phyloP scores from a whole-genome alignment of 1,284 basidiomycete genomes.

The Cutaneotrichosporon daszewskae region DNA sequence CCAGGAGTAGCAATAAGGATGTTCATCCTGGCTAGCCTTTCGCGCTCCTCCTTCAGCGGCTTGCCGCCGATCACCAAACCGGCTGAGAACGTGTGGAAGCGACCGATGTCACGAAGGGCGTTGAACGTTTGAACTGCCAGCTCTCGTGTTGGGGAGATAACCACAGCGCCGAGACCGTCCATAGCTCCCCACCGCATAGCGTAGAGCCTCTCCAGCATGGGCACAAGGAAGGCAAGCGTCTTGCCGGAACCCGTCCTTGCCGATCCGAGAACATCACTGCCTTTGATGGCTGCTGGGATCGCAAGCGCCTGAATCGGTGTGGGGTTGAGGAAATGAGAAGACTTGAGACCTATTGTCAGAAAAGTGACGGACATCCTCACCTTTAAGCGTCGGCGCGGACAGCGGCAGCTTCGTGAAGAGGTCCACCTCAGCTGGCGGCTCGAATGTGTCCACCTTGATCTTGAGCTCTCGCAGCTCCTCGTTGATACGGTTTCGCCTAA shows the following conservation, averaged over 20 bases:
- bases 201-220: constrained; percentile 68
- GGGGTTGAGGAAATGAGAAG: constrained; percentile 75
- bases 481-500: constrained; percentile 38
- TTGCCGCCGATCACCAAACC: constrained; percentile 96
- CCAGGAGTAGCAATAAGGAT: constrained; percentile 96
- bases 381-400: constrained; percentile 41
- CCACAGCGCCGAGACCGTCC: constrained; percentile 82
- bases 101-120: constrained; percentile 85
- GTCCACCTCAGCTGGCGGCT: constrained; percentile 28
- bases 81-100: constrained; percentile 85
- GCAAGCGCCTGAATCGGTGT: constrained; percentile 72
- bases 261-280: constrained; percentile 67
- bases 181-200: constrained; percentile 70
- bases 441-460: constrained; percentile 15
- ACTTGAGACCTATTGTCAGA: constrained; percentile 62
- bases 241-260: constrained; percentile 78
- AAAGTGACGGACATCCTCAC: constrained; percentile 13
- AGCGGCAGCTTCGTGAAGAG: constrained; percentile 48
- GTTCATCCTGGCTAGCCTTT: constrained; percentile 86
- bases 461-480: constrained; percentile 44
- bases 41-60: constrained; percentile 86
- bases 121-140: constrained; percentile 97
- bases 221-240: constrained; percentile 75
- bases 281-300: constrained; percentile 60
- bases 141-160: constrained; percentile 94